Evolutionary conservation across 495 filamentous ascomycete species (phyloP).

Genomic region (Parachaetomium inaequale): DNA sequence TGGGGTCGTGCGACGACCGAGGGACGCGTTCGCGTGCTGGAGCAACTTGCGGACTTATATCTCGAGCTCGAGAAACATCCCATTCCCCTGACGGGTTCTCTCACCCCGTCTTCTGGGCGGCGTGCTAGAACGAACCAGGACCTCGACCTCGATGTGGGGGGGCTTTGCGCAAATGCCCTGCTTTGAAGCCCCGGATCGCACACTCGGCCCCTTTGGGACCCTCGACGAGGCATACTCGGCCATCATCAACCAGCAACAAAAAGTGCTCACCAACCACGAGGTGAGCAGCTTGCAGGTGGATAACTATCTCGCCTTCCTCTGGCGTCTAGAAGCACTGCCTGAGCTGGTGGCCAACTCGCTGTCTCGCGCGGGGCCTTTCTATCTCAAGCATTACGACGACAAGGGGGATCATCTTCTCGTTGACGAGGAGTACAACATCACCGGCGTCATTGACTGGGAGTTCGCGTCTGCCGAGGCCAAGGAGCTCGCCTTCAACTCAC

Average conservation of each 20-base stretch:
- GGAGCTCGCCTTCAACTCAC: no score
- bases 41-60: constrained; percentile 42
- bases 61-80: constrained; percentile 37
- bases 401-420: constrained; percentile 48
- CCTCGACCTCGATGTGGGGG: no score
- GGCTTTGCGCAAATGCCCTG: no score
- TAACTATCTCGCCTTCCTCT: no score
- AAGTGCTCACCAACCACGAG: no score
- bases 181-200: no score
- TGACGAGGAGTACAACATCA: constrained; percentile 44
- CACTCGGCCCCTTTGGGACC: no score
- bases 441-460: constrained; percentile 47
- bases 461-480: constrained; percentile 25
- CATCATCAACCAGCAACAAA: no score
- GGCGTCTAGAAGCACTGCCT: no score
- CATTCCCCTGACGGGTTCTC: constrained; percentile 33
- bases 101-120: constrained; percentile 22
- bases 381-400: constrained; percentile 44
- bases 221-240: no score
- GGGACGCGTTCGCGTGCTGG: constrained; percentile 36
- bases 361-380: constrained; percentile 29
- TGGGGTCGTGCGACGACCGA: constrained; percentile 27
- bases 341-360: no score
- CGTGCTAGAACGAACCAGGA: constrained; percentile 16
- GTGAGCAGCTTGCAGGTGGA: no score